Conservation (phyloP, 257 asterid genomes). For the Solanum ahanhuiri region DNA sequence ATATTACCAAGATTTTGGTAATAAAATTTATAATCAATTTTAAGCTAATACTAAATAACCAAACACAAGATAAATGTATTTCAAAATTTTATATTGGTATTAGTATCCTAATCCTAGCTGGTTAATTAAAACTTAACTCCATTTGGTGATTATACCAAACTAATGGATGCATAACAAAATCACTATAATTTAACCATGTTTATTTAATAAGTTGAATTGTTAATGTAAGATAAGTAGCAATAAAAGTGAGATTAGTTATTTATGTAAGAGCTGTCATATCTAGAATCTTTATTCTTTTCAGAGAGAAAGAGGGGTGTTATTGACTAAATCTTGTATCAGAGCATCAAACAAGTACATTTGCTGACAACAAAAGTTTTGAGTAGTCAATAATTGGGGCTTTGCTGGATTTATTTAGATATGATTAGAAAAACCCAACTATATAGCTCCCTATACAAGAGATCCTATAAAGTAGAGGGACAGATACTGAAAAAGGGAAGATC, state of each 20-base stretch:
- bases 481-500: conserved; percentile 23
- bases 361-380: conserved; percentile 22
- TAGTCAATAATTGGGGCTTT: conserved; percentile 60
- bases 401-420: conserved; percentile 25
- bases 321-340: background rate
- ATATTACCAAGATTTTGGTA: background rate
- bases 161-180: background rate
- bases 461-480: conserved; percentile 14
- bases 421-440: background rate
- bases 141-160: background rate
- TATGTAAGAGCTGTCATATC: background rate
- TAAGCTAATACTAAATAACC: background rate
- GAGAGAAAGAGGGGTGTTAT: background rate
- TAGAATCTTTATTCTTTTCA: conserved; percentile 1
- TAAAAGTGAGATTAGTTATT: background rate
- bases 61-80: background rate
- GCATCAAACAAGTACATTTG: conserved; percentile 4
- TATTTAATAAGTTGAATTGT: background rate
- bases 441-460: conserved; percentile 15
- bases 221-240: background rate
- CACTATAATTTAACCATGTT: background rate
- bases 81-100: background rate
- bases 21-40: background rate
- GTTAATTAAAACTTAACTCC: background rate
- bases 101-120: background rate